phyloP scores from a whole-genome alignment of 192 early-diverging fungal species.

The Backusella luteola region DNA sequence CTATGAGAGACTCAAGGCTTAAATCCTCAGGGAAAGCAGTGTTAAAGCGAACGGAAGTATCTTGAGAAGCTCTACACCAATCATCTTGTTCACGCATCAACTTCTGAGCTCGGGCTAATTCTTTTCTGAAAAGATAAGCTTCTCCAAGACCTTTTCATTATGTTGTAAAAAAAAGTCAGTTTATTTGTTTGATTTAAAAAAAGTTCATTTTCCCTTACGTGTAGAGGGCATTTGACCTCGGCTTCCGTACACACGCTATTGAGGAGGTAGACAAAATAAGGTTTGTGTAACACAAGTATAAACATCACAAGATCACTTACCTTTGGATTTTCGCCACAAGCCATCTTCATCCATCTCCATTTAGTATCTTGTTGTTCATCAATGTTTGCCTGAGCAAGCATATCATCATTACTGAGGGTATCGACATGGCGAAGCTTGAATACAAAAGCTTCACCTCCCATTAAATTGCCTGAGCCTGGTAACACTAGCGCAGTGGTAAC shows the following conservation, averaged over 20 bases:
- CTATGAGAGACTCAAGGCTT: constrained; percentile 63
- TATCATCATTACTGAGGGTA: constrained; percentile 61
- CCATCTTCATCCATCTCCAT: constrained; percentile 82
- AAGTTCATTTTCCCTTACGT: constrained; percentile 29
- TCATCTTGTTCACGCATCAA: constrained; percentile 54
- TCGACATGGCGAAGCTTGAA: constrained; percentile 60
- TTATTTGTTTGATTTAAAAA: background rate
- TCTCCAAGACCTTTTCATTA: constrained; percentile 50
- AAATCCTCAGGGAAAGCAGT: constrained; percentile 59
- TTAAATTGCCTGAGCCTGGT: constrained; percentile 71
- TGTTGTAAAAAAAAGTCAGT: background rate
- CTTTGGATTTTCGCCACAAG: constrained; percentile 82
- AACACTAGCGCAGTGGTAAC: constrained; percentile 73
- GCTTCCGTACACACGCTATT: constrained; percentile 4
- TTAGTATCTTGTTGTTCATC: constrained; percentile 42
- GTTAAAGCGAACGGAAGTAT: constrained; percentile 17
- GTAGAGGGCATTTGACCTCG: constrained; percentile 40
- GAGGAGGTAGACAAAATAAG: background rate
- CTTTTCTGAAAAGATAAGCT: constrained; percentile 61
- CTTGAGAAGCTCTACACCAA: constrained; percentile 56
- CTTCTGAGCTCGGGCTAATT: constrained; percentile 51
- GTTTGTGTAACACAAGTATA: background rate
- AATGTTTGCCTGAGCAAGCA: constrained; percentile 51
- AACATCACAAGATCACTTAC: background rate
- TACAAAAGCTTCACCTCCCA: constrained; percentile 74